A percentile compares a stretch with the other conserved stretches of the same genome.
phyloP scores from a whole-genome alignment of 192 early-diverging fungal genomes.

The Diversispora eburnea region DNA sequence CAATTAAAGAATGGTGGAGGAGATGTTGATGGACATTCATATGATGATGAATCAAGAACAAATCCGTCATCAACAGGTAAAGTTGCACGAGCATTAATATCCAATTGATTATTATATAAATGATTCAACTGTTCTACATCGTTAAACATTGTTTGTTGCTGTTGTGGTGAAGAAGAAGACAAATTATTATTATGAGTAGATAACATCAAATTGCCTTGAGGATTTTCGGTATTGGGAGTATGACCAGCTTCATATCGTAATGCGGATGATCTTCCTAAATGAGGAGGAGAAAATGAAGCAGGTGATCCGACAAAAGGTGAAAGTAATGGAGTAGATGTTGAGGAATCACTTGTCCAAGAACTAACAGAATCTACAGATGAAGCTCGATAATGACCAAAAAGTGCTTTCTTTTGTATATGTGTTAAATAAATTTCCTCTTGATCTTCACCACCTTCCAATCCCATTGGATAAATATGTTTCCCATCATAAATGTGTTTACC shows the following conservation, averaged over 20 bases:
- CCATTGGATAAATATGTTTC: not conserved
- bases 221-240: not conserved
- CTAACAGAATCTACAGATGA: constrained; percentile 29
- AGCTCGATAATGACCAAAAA: constrained; percentile 28
- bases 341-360: constrained; percentile 30
- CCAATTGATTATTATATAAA: constrained; percentile 20
- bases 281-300: constrained; percentile 22
- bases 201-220: not conserved
- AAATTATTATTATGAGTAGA: not conserved
- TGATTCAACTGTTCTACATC: constrained; percentile 23
- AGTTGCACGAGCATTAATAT: constrained; percentile 21
- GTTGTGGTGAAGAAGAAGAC: constrained; percentile 2
- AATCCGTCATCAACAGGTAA: constrained; percentile 28
- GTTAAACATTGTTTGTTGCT: not conserved
- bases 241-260: constrained; percentile 27
- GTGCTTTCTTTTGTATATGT: constrained; percentile 26
- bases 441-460: constrained; percentile 18
- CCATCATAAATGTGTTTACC: constrained; percentile 13
- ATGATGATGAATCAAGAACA: constrained; percentile 20
- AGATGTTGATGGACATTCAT: not conserved
- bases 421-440: constrained; percentile 17
- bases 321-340: constrained; percentile 24
- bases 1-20: not conserved
- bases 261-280: constrained; percentile 19
- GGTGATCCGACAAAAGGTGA: constrained; percentile 24